A percentile compares a stretch with the other conserved stretches of the same genome.
phyloP scores from a whole-genome alignment of 371 early-diverging fungal genomes.

The Rozella allomycis region DNA sequence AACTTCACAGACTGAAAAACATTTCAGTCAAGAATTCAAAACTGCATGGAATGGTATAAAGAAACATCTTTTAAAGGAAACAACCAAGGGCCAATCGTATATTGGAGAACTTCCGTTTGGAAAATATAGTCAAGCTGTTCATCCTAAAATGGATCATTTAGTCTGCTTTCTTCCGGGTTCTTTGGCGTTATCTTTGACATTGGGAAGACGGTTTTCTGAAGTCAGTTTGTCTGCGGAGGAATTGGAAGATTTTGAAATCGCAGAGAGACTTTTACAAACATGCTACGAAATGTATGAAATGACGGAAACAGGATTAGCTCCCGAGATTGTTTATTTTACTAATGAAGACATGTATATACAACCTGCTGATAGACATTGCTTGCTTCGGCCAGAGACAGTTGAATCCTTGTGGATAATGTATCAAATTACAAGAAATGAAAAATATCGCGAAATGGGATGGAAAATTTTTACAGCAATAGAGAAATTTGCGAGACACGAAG shows the following conservation, averaged over 20 bases:
- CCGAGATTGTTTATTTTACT: slow-evolving; percentile 45
- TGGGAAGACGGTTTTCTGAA: slow-evolving; percentile 19
- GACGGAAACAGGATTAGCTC: slow-evolving; percentile 51
- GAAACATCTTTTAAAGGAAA: slow-evolving; percentile 36
- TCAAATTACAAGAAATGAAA: slow-evolving; percentile 54
- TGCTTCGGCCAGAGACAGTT: slow-evolving; percentile 67
- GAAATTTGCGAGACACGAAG: slow-evolving; percentile 38
- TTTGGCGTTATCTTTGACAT: slow-evolving; percentile 50
- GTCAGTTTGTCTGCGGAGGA: slow-evolving; percentile 6
- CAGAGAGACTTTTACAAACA: slow-evolving; percentile 43
- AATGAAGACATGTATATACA: slow-evolving; percentile 39
- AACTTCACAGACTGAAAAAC: slow-evolving; percentile 32
- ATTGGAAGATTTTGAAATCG: slow-evolving; percentile 39
- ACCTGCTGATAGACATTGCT: slow-evolving; percentile 32
- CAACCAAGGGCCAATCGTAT: slow-evolving; percentile 37
- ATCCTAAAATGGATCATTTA: slow-evolving; percentile 71
- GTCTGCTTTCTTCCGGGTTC: slow-evolving; percentile 77
- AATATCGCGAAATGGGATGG: slow-evolving; percentile 71
- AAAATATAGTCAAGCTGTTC: slow-evolving; percentile 7
- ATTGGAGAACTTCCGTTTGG: slow-evolving; percentile 36
- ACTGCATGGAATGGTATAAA: slow-evolving; percentile 44
- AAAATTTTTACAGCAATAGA: slow-evolving; percentile 60
- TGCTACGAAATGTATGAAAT: slow-evolving; percentile 62
- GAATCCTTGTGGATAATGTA: slow-evolving; percentile 67
- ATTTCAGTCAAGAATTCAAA: slow-evolving; percentile 37